Evolutionary conservation across 31 red algal genomes (phyloP).

Genomic region (Bonnemaisonia californica): DNA sequence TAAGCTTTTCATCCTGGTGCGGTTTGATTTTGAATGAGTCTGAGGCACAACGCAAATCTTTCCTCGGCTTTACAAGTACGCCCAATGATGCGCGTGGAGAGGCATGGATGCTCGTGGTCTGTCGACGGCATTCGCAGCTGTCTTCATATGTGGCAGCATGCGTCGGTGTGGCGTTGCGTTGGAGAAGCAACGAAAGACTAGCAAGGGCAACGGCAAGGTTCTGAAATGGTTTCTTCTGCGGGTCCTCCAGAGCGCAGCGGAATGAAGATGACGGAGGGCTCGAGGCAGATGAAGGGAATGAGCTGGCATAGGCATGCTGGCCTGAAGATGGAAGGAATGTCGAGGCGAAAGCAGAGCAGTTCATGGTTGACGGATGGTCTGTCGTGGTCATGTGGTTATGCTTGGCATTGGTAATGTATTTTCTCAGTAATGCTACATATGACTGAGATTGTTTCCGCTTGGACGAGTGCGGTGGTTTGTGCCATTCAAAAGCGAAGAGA

Average conservation of each 20-base stretch:
- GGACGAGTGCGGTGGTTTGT: too few relatives aligned
- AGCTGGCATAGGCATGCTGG: background rate
- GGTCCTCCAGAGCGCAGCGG: background rate
- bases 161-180: background rate
- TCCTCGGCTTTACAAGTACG: too few relatives aligned
- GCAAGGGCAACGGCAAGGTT: background rate
- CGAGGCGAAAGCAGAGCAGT: background rate
- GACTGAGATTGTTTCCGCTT: too few relatives aligned
- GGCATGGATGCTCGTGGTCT: too few relatives aligned
- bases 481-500: too few relatives aligned
- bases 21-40: background rate
- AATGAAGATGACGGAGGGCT: background rate
- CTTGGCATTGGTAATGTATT: background rate
- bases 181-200: background rate
- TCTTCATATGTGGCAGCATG: background rate
- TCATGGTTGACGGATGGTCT: background rate
- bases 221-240: background rate
- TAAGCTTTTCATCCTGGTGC: background rate
- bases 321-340: background rate
- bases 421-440: too few relatives aligned
- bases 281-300: background rate
- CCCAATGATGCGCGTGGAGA: too few relatives aligned
- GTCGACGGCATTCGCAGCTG: too few relatives aligned
- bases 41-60: too few relatives aligned
- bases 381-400: background rate